Base-by-base conservation (phyloP, 2,329 filamentous ascomycete species). In the Fusarium sterilihyphosum region DNA sequence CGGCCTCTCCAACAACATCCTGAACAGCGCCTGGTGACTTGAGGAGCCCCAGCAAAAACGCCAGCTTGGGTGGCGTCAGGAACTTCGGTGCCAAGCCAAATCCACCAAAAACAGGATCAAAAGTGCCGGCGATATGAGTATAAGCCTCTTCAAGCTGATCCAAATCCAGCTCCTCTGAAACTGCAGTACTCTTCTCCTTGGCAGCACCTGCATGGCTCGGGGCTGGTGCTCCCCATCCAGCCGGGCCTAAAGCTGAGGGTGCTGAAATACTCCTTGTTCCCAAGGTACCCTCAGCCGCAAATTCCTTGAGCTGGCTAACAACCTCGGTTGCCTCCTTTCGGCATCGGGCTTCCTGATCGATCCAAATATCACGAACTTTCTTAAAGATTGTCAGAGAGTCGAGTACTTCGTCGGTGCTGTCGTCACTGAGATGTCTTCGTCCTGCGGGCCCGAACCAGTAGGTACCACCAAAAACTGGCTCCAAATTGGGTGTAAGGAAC, bases 391-490 rank as follows among this genome's bases (percentile, higher is more conserved):
- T 91, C 46, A 97, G 86, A 77, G 98, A 98, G 47, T 94, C 92
- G n/a, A 94, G 88, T 9, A 92, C 89, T 52, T 91, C 90, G 9
- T 88, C 85, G 17, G 87, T 87, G 33, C 73, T 76, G 12, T 83
- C 83, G 4, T 86, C 84, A 16, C 67, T 72, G 7, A 77, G 67
- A 31, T 80, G 81, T n/a, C 81, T 79, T 46, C 80, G 73, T 9
- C 91, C 89, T 56, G 91, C 92, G 1, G 95, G 94, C 2, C 93
- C 94, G 8, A 95, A 94, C 93, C 95, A 98, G 83, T 98, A 98
- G 14, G 96, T 98, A 31, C 96, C 96, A 43, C 96, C 96, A 83
- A 98, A 98, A 16, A 99, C 93, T 2, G 96, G 96, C 79, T 98
- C 92, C 33, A 98, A 88, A 76, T 97, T 92, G 2, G 96, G 95